phyloP scores from a whole-genome alignment of 331 rosid species.

The Rosa hybrid region DNA sequence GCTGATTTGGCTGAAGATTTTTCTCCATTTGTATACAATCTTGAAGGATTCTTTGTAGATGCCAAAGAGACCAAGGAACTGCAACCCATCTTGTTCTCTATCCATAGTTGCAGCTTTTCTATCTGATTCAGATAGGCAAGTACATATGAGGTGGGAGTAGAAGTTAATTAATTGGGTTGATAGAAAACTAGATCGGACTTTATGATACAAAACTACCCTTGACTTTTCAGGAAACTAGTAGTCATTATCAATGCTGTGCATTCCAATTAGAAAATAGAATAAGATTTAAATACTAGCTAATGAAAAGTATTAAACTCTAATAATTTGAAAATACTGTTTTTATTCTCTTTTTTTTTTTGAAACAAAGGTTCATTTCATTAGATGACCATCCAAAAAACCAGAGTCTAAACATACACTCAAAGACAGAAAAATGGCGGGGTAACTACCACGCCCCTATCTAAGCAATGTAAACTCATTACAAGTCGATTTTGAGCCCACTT shows the following conservation, averaged over 20 bases:
- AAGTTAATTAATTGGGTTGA: background rate
- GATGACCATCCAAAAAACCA: too few relatives aligned
- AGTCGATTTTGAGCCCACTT: too few relatives aligned
- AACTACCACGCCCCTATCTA: too few relatives aligned
- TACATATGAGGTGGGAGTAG: background rate
- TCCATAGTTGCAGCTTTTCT: constrained; percentile 47
- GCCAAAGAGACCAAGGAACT: constrained; percentile 54
- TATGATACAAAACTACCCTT: constrained; percentile 13
- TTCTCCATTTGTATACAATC: constrained; percentile 48
- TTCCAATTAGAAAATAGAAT: background rate
- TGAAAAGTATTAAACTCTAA: background rate
- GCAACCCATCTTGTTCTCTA: constrained; percentile 68
- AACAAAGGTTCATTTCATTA: too few relatives aligned
- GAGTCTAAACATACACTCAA: too few relatives aligned
- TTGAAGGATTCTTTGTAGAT: constrained; percentile 65
- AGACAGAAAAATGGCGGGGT: too few relatives aligned
- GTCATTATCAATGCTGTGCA: background rate
- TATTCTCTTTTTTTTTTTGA: too few relatives aligned
- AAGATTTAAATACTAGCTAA: background rate
- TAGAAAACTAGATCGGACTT: background rate
- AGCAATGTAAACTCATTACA: too few relatives aligned
- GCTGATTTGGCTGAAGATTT: constrained; percentile 64
- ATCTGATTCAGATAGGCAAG: constrained; percentile 1
- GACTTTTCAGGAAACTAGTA: background rate
- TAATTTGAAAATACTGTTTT: too few relatives aligned